Percentiles rank a stretch among this genome's conserved stretches.
These are phyloP conservation scores for Cyberlindnera lachancei DNA, from an alignment of 805 yeast genomes.

Conservation along the genomic window DNA sequence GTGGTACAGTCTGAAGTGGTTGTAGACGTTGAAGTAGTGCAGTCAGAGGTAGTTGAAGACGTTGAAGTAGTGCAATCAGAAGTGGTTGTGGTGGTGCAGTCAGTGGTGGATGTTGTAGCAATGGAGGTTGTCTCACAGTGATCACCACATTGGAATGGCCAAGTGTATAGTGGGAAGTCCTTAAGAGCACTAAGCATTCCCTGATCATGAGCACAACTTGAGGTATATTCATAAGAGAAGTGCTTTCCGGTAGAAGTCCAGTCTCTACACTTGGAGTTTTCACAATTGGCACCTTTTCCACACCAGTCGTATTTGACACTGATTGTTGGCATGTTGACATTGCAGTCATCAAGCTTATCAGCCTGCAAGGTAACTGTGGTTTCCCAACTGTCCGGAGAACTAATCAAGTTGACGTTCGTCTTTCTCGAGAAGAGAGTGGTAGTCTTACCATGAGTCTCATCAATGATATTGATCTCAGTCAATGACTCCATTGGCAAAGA, in stretches of 20 bases:
- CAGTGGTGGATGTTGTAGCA: conserved; percentile 1
- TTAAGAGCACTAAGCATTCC: no score
- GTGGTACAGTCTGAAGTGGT: no score
- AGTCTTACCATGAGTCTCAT: not conserved
- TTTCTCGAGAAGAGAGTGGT: not conserved
- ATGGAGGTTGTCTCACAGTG: conserved; percentile 2
- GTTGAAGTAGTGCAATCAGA: not conserved
- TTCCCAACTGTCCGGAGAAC: not conserved
- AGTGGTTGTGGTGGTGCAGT: not conserved
- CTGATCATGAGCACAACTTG: not conserved
- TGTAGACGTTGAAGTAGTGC: not conserved
- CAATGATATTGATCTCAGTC: conserved; percentile 1
- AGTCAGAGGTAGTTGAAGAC: not conserved
- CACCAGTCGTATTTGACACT: conserved; percentile 1
- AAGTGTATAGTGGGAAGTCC: no score
- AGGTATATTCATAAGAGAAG: no score
- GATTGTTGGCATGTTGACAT: not conserved
- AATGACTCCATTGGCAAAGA: not conserved
- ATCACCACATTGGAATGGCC: conserved; percentile 1
- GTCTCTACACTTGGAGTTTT: no score
- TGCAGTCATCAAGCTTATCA: not conserved
- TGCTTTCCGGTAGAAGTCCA: no score
- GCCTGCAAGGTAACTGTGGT: not conserved
- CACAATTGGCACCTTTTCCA: not conserved
- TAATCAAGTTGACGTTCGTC: not conserved